Conservation (phyloP, 805 yeast species). For the Sugiyamaella lignohabitans region DNA sequence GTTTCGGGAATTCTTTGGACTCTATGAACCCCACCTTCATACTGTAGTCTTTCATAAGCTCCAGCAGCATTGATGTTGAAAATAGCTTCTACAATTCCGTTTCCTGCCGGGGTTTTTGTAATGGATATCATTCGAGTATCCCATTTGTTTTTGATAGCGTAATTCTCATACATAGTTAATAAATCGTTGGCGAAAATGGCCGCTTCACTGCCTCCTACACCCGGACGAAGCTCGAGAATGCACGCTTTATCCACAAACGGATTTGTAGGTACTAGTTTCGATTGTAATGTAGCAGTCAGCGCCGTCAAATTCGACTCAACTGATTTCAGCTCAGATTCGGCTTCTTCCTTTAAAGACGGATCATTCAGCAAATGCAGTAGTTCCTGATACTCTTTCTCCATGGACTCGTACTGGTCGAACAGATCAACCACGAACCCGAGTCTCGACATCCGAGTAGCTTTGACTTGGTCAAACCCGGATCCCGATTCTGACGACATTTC, state of each 20-base stretch:
- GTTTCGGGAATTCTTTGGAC: slow-evolving; percentile 94
- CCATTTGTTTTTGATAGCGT: slow-evolving; percentile 65
- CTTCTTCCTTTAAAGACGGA: slow-evolving; percentile 49
- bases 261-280: slow-evolving; percentile 62
- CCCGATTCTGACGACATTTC: slow-evolving; percentile 37
- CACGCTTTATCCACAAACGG: slow-evolving; percentile 72
- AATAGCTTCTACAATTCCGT: slow-evolving; percentile 70
- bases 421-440: slow-evolving; percentile 40
- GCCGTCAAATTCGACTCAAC: slow-evolving; percentile 41
- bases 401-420: slow-evolving; percentile 35
- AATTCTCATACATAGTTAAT: slow-evolving; percentile 71
- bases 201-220: slow-evolving; percentile 95
- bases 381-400: slow-evolving; percentile 31
- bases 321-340: slow-evolving; percentile 49
- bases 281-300: slow-evolving; percentile 41
- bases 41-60: slow-evolving; percentile 62
- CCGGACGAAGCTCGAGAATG: slow-evolving; percentile 82
- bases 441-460: slow-evolving; percentile 44
- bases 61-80: slow-evolving; percentile 69
- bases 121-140: slow-evolving; percentile 51
- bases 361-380: slow-evolving; percentile 44
- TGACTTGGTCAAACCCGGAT: slow-evolving; percentile 38
- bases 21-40: slow-evolving; percentile 93
- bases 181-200: slow-evolving; percentile 77
- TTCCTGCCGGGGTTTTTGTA: slow-evolving; percentile 43